Evolutionary conservation across 2,329 filamentous ascomycete genomes (phyloP).

Genomic region (Neofusicoccum umdonicola): DNA sequence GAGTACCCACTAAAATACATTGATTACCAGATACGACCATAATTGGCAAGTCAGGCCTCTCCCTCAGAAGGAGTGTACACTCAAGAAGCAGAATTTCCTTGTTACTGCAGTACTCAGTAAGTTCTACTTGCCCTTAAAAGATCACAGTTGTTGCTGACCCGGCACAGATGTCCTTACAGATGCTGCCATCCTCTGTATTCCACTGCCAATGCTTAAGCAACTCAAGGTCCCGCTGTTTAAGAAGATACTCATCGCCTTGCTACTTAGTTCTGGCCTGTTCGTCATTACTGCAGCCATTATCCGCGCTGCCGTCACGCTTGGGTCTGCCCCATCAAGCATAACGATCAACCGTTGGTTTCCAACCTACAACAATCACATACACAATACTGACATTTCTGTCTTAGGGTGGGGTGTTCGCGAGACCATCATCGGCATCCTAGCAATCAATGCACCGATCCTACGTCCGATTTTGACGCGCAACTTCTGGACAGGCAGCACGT

Average conservation of each 20-base stretch:
- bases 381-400: too few species aligned
- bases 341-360: slow-evolving; percentile 30
- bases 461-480: slow-evolving; percentile 28
- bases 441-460: slow-evolving; percentile 37
- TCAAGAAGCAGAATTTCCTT: slow-evolving; percentile 32
- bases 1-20: background rate
- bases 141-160: background rate
- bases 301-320: slow-evolving; percentile 31
- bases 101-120: slow-evolving; percentile 27
- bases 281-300: slow-evolving; percentile 37
- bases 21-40: slow-evolving; percentile 16
- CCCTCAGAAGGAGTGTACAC: slow-evolving; percentile 28
- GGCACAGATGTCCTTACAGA: slow-evolving; percentile 31
- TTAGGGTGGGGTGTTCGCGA: slow-evolving; percentile 36
- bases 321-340: slow-evolving; percentile 27
- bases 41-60: slow-evolving; percentile 32
- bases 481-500: slow-evolving; percentile 27
- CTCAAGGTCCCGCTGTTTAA: slow-evolving; percentile 30
- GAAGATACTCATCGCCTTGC: slow-evolving; percentile 32
- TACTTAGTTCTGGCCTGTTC: slow-evolving; percentile 37
- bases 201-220: slow-evolving; percentile 34
- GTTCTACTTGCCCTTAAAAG: background rate
- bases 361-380: too few species aligned
- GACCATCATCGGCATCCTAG: slow-evolving; percentile 36
- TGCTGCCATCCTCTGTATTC: slow-evolving; percentile 31